Evolutionary conservation across 805 yeast species (phyloP).

Genomic region (Barnettozyma botsteinii): DNA sequence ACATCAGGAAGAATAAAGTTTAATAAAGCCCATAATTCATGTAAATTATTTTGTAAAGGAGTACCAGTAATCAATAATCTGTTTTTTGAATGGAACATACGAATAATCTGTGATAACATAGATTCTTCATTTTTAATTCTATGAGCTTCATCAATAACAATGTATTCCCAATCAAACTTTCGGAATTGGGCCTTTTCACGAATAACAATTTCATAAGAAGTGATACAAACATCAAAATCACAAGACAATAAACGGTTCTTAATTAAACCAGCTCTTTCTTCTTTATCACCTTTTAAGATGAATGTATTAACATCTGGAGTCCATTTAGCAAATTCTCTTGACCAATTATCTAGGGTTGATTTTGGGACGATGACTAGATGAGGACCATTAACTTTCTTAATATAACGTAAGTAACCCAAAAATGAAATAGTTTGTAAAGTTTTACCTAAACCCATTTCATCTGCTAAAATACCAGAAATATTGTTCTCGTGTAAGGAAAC

Average conservation of each 20-base stretch:
- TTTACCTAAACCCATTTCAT: constrained; percentile 84
- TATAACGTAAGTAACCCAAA: constrained; percentile 62
- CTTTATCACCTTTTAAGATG: constrained; percentile 71
- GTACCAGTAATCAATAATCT: constrained; percentile 76
- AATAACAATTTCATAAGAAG: constrained; percentile 70
- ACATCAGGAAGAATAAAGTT: constrained; percentile 76
- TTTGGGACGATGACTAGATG: constrained; percentile 74
- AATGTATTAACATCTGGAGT: constrained; percentile 72
- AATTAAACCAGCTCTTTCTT: constrained; percentile 52
- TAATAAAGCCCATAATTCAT: constrained; percentile 76
- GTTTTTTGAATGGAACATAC: constrained; percentile 65
- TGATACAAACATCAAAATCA: constrained; percentile 59
- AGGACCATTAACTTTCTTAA: constrained; percentile 60
- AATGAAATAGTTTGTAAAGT: constrained; percentile 71
- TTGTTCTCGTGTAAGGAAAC: constrained; percentile 61
- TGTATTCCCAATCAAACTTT: constrained; percentile 71
- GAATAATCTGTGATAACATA: constrained; percentile 63
- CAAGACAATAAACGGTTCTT: constrained; percentile 45
- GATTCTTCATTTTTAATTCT: constrained; percentile 64
- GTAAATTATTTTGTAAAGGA: constrained; percentile 73
- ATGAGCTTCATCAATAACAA: constrained; percentile 79
- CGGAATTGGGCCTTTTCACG: constrained; percentile 62
- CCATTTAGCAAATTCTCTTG: constrained; percentile 71
- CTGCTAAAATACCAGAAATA: constrained; percentile 72
- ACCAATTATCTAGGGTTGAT: constrained; percentile 78